Conservation (phyloP, 2,329 filamentous ascomycete species). For the Verticillium albo-atrum region DNA sequence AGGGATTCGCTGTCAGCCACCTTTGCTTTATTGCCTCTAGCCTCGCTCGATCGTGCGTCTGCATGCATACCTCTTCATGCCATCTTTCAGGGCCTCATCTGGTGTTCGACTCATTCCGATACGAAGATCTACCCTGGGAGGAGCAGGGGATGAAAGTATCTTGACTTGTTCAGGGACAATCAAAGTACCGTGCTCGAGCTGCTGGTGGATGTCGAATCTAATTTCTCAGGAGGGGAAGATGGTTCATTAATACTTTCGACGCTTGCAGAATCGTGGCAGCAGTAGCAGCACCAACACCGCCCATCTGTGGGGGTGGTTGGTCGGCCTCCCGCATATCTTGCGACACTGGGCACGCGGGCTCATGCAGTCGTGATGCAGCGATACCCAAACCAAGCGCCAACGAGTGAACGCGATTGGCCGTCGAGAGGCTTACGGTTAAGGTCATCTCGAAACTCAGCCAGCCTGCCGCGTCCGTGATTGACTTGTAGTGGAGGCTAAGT, state of each 20-base stretch:
- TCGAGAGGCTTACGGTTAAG: no score
- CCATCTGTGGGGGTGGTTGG: no score
- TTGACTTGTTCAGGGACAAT: neutral
- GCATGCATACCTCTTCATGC: neutral
- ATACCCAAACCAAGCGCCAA: no score
- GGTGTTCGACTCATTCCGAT: neutral
- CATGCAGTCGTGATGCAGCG: no score
- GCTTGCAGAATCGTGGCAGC: neutral
- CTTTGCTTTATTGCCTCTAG: neutral
- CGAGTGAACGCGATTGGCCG: no score
- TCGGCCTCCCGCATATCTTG: neutral
- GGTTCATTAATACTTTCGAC: neutral
- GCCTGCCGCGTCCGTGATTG: no score
- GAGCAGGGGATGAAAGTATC: neutral
- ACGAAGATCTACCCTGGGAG: neutral
- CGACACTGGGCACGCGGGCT: no score
- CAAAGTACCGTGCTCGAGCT: neutral
- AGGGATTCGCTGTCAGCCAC: neutral
- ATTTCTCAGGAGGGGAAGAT: neutral
- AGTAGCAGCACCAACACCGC: neutral
- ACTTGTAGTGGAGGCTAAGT: no score
- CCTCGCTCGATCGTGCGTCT: no score
- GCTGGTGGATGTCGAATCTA: neutral
- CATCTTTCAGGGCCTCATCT: neutral
- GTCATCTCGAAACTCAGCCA: no score